phyloP scores from a whole-genome alignment of 208 protist species.

The Wallacemonas sp. region DNA sequence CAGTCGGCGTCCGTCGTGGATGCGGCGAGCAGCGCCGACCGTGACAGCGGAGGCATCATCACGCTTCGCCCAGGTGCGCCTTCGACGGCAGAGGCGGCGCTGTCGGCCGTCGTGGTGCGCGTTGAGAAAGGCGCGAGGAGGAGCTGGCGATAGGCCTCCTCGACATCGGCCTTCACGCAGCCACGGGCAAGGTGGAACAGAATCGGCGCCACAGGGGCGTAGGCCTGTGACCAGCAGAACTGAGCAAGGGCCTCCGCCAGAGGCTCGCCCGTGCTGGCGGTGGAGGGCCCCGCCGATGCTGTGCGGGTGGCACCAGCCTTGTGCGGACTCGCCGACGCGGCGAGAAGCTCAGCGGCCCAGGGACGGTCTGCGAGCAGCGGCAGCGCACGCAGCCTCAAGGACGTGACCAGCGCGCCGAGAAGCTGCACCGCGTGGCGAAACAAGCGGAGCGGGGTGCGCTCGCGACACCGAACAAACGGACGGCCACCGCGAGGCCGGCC shows the following conservation, averaged over 20 bases:
- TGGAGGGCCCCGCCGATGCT: not conserved
- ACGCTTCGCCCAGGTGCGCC: not conserved
- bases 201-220: not conserved
- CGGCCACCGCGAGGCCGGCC: not conserved
- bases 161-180: not conserved
- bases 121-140: not conserved
- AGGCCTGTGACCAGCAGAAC: not conserved
- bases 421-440: slow-evolving; percentile 46
- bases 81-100: too few species aligned
- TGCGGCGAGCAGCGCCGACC: not conserved
- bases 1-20: not conserved
- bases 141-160: not conserved
- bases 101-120: too few species aligned
- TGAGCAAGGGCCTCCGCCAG: not conserved
- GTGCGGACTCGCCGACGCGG: not conserved
- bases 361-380: slow-evolving; percentile 3
- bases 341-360: slow-evolving; percentile 12
- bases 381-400: slow-evolving; percentile 51
- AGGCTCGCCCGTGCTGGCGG: not conserved
- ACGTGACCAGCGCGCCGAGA: slow-evolving; percentile 59
- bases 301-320: too few species aligned
- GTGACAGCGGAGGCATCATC: not conserved
- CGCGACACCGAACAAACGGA: not conserved
- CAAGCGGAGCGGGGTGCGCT: not conserved
- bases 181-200: not conserved